Conservation (phyloP, 345 rosid species). For the Litchi chinensis region DNA sequence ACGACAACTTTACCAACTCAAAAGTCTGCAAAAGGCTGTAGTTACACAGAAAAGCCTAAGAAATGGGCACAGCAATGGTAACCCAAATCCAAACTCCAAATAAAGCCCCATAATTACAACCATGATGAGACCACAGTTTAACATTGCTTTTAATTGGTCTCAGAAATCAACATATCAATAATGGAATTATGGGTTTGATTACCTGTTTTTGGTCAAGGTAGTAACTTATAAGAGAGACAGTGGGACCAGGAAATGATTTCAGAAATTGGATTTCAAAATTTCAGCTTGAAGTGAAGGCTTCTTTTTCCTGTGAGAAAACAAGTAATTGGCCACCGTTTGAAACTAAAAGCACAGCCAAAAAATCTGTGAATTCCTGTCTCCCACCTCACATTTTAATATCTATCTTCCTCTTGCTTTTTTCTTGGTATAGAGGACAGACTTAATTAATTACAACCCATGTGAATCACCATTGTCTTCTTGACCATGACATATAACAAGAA, state of each 20-base stretch:
- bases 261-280: not conserved
- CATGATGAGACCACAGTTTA: not conserved
- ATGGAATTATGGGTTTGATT: not conserved
- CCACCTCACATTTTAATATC: not conserved
- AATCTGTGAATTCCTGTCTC: not conserved
- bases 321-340: not conserved
- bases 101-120: constrained; percentile 18
- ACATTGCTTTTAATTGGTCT: not conserved
- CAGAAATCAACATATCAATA: not conserved
- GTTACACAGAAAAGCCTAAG: not conserved
- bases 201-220: not conserved
- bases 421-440: not conserved
- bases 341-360: not conserved
- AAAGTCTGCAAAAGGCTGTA: not conserved
- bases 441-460: not conserved
- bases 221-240: not conserved
- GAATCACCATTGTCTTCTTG: not conserved
- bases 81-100: not conserved
- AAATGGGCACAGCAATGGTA: constrained; percentile 2
- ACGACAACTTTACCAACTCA: not conserved
- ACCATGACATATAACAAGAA: not conserved
- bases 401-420: too few species aligned
- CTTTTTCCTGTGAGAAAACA: too few species aligned
- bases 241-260: constrained; percentile 15
- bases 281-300: not conserved